Conservation (phyloP, 148 eudicot genomes). For the Nepenthes mirabilis region DNA sequence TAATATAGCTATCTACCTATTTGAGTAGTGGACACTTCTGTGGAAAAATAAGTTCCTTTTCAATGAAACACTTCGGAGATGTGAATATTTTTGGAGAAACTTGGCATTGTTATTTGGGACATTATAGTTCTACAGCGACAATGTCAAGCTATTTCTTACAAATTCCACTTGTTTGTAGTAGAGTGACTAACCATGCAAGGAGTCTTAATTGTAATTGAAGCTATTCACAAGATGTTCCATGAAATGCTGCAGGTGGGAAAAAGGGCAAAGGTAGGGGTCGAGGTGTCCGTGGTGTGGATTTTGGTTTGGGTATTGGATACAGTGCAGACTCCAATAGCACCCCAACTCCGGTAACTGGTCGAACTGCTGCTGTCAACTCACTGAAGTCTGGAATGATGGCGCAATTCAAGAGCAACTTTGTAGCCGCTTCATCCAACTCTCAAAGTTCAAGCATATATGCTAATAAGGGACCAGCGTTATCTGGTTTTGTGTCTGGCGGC, state of each 20-base stretch:
- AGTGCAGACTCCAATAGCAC: constrained; percentile 42
- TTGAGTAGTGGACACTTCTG: no score
- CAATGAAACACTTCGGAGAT: no score
- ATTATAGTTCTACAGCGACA: no score
- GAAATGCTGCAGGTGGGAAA: constrained; percentile 69
- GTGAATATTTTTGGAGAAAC: no score
- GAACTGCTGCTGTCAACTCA: constrained; percentile 72
- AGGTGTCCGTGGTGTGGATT: constrained; percentile 98
- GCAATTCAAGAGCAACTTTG: constrained; percentile 69
- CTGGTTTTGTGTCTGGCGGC: constrained; percentile 91
- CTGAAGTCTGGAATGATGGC: constrained; percentile 73
- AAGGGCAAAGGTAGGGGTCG: constrained; percentile 86
- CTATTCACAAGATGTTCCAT: not conserved
- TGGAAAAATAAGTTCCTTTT: no score
- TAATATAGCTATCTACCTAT: no score
- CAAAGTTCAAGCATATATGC: constrained; percentile 30
- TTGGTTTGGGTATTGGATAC: constrained; percentile 91
- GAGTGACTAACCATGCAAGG: not conserved
- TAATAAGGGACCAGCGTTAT: constrained; percentile 36
- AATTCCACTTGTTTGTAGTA: no score
- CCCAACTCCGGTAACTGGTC: constrained; percentile 37
- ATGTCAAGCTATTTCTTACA: no score
- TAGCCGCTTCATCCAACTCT: constrained; percentile 63
- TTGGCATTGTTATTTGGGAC: no score
- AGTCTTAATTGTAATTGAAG: not conserved